A percentile compares a stretch with the other conserved stretches of the same genome.
These are phyloP conservation scores for Ophiocordyceps camponoti-saundersi DNA, from an alignment of 2,329 filamentous ascomycete genomes.

Conservation along the genomic window DNA sequence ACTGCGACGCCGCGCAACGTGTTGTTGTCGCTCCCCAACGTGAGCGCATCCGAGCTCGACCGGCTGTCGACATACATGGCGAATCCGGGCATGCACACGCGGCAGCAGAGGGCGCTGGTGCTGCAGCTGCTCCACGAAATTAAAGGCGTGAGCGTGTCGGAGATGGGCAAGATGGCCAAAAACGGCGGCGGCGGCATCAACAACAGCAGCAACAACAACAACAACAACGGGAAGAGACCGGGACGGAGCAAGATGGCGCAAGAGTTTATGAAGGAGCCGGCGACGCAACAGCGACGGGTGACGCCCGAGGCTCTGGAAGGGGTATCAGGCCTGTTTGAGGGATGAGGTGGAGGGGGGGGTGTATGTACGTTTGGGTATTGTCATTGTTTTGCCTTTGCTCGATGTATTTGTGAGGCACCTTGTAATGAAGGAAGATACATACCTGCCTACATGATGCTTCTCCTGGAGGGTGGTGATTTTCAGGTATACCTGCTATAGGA, in stretches of 20 bases:
- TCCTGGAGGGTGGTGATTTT: too few species aligned
- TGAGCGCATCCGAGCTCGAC: slow-evolving; percentile 52
- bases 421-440: too few species aligned
- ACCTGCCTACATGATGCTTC: too few species aligned
- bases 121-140: slow-evolving; percentile 74
- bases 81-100: slow-evolving; percentile 40
- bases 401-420: too few species aligned
- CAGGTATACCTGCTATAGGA: too few species aligned
- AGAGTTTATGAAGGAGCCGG: slow-evolving; percentile 42
- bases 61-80: slow-evolving; percentile 43
- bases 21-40: slow-evolving; percentile 63
- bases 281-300: slow-evolving; percentile 12
- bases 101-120: slow-evolving; percentile 66
- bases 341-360: not conserved
- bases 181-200: slow-evolving; percentile 24
- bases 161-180: slow-evolving; percentile 70
- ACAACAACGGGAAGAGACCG: slow-evolving; percentile 9
- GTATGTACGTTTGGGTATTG: too few species aligned
- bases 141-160: slow-evolving; percentile 79
- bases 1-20: slow-evolving; percentile 58
- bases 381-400: too few species aligned
- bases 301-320: slow-evolving; percentile 37
- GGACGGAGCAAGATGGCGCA: slow-evolving; percentile 38
- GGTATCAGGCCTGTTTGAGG: slow-evolving; percentile 33
- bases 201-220: too few species aligned